phyloP scores from a whole-genome alignment of 2,329 filamentous ascomycete species.

The Fusarium aywerte region DNA sequence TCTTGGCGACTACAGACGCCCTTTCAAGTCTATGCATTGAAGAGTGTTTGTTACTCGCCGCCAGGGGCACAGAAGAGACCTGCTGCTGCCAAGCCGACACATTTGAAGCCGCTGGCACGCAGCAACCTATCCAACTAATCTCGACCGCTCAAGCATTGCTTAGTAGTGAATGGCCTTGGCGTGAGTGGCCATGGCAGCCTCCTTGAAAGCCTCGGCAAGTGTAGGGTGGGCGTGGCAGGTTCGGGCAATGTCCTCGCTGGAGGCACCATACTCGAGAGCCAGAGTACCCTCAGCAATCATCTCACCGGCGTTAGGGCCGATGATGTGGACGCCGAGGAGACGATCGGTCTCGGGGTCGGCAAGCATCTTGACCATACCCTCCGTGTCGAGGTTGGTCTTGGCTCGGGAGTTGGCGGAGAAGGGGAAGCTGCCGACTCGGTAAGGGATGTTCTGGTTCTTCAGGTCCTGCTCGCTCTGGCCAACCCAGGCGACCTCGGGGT shows the following conservation, averaged over 20 bases:
- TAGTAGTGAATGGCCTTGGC: conserved; percentile 97
- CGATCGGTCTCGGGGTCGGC: conserved; percentile 96
- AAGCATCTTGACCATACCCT: conserved; percentile 97
- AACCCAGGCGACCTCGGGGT: conserved; percentile 98
- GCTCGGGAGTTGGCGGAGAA: conserved; percentile 98
- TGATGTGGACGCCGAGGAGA: conserved; percentile 94
- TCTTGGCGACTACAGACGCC: conserved; percentile 26
- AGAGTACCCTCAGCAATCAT: conserved; percentile 99
- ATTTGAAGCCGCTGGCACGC: conserved; percentile 1
- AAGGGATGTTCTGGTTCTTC: conserved; percentile 88
- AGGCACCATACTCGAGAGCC: conserved; percentile 95
- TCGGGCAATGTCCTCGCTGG: conserved; percentile 91
- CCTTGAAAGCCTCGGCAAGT: conserved; percentile 97
- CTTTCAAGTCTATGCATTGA: conserved; percentile 30
- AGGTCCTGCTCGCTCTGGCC: conserved; percentile 97
- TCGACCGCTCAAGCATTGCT: conserved; percentile 24
- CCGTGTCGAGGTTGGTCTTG: conserved; percentile 97
- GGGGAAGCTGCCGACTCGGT: conserved; percentile 93
- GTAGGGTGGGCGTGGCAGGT: conserved; percentile 98
- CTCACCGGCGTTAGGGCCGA: conserved; percentile 95
- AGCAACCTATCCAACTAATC: conserved; percentile 28
- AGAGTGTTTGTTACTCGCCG: conserved; percentile 29
- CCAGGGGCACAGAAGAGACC: conserved; percentile 34
- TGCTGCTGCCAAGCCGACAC: conserved; percentile 6
- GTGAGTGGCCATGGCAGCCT: conserved; percentile 98